phyloP scores from a whole-genome alignment of 2,329 filamentous ascomycete species.

The Sporothrix pallida region DNA sequence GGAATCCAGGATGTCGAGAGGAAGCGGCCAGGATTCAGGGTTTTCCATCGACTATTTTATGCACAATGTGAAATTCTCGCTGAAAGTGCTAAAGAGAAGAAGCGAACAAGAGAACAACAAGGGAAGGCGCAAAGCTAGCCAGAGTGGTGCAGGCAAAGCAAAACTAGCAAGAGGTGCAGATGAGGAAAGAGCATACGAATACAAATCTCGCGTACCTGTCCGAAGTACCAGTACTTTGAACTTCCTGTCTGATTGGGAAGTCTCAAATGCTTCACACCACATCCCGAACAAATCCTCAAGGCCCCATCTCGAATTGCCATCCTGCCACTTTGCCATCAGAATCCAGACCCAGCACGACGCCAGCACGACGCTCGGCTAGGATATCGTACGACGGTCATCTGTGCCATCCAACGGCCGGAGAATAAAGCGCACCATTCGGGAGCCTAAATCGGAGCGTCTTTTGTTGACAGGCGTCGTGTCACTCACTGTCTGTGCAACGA shows the following conservation, averaged over 20 bases:
- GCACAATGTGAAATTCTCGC: slow-evolving; percentile 12
- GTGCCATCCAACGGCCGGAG: slow-evolving; percentile 11
- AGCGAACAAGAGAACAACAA: neutral
- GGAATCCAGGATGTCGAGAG: neutral
- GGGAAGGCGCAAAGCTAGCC: slow-evolving; percentile 19
- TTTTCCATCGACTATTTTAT: neutral
- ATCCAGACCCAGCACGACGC: neutral
- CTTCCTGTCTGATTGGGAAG: too few relatives aligned
- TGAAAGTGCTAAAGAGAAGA: slow-evolving; percentile 3
- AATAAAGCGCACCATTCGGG: neutral
- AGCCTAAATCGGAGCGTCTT: slow-evolving; percentile 5
- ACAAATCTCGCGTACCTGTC: neutral
- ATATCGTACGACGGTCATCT: neutral
- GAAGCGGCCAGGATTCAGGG: neutral
- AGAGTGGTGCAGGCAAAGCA: neutral
- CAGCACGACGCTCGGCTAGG: neutral
- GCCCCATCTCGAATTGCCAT: neutral
- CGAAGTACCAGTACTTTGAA: neutral
- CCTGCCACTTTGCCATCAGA: neutral
- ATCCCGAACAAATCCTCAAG: neutral
- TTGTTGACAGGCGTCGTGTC: neutral
- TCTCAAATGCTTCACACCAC: neutral
- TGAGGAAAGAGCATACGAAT: neutral
- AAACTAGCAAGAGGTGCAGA: neutral
- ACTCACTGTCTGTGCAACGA: neutral